A percentile compares a stretch with the other conserved stretches of the same genome.
These are phyloP conservation scores for Babesia gibsoni DNA, from an alignment of 169 alveolate species.

Conservation along the genomic window DNA sequence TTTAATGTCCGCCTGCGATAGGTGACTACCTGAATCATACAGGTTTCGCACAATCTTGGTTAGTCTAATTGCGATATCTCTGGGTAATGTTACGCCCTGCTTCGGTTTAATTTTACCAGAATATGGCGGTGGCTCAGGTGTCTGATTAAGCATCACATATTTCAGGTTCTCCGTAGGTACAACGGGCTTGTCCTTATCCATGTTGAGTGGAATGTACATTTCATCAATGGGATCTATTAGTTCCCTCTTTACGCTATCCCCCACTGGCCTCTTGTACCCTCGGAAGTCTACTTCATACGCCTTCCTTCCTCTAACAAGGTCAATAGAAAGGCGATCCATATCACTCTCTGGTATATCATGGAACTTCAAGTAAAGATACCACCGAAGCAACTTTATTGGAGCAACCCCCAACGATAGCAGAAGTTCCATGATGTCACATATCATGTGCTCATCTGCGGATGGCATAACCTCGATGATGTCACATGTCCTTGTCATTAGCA, in stretches of 20 bases:
- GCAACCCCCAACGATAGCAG: background rate
- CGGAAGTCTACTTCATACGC: slow-evolving; percentile 56
- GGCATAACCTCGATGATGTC: slow-evolving; percentile 44
- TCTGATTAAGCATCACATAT: slow-evolving; percentile 21
- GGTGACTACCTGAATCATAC: background rate
- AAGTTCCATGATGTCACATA: slow-evolving; percentile 36
- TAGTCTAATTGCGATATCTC: background rate
- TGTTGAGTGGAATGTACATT: slow-evolving; percentile 7
- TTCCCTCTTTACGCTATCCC: background rate
- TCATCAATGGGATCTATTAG: background rate
- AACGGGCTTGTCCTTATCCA: slow-evolving; percentile 14
- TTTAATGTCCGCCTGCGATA: slow-evolving; percentile 15
- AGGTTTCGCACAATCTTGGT: background rate
- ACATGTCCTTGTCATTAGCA: slow-evolving; percentile 34
- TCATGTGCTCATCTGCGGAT: background rate
- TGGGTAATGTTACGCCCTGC: background rate
- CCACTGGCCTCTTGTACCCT: slow-evolving; percentile 55
- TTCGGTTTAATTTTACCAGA: slow-evolving; percentile 1
- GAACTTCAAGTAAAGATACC: slow-evolving; percentile 26
- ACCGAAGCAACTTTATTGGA: slow-evolving; percentile 42
- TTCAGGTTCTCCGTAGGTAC: slow-evolving; percentile 23
- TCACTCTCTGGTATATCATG: slow-evolving; percentile 32
- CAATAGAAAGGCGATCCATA: slow-evolving; percentile 22
- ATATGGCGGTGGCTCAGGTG: slow-evolving; percentile 17
- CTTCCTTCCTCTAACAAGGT: background rate